phyloP scores from a whole-genome alignment of 2,329 filamentous ascomycete species.

The Zymoseptoria crescenta region DNA sequence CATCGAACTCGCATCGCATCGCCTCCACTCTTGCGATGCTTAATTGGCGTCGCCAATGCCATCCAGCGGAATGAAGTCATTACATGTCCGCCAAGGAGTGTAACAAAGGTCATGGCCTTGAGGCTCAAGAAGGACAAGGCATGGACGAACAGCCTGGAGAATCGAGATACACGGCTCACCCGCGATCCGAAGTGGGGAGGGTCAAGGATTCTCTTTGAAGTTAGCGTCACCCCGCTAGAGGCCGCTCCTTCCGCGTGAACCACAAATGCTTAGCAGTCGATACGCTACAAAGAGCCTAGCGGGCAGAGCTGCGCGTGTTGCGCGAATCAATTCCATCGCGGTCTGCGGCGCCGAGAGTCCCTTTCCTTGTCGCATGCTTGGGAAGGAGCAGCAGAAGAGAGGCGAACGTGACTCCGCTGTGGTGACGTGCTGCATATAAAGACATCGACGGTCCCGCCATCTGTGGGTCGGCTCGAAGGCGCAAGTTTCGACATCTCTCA shows the following conservation, averaged over 20 bases:
- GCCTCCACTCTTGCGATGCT: not conserved
- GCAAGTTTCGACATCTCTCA: not conserved
- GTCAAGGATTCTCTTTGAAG: not conserved
- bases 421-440: not conserved
- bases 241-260: not conserved
- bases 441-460: not conserved
- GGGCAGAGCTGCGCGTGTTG: not conserved
- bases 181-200: not conserved
- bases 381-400: not conserved
- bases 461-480: not conserved
- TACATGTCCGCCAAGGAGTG: not conserved
- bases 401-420: not conserved
- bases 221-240: not conserved
- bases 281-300: not conserved
- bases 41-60: not conserved
- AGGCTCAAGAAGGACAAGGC: not conserved
- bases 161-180: not conserved
- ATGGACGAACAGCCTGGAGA: not conserved
- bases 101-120: not conserved
- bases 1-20: too few species aligned
- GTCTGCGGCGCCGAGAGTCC: not conserved
- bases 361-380: not conserved
- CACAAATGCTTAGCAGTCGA: not conserved
- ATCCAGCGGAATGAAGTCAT: not conserved
- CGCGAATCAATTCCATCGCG: not conserved